Evolutionary conservation across 2,329 filamentous ascomycete genomes (phyloP), one percentile per base, ranked within the genome.

Genomic region (Simplicillium aogashimaense): DNA sequence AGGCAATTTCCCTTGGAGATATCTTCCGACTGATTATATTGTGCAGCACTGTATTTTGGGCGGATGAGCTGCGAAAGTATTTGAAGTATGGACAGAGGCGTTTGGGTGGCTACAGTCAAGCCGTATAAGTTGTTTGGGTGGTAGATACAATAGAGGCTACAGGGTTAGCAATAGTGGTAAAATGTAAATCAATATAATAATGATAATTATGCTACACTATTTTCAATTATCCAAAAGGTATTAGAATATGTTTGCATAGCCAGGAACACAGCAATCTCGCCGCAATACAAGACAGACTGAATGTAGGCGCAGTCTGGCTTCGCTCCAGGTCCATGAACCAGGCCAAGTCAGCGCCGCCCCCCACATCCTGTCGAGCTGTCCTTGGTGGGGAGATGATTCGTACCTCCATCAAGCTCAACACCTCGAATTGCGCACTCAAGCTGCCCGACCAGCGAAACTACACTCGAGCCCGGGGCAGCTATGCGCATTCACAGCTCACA

Each of bases 11-110:
- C 0, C 58, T 89, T 8, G 66, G 73, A 44, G 92, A 98, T 67
- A 61, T 97, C 41, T 53, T 88, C 32, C 67, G 78, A 43, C 66
- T 98, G 50, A 52, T 90, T 20, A 58, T 78, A 35, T 69, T 98
- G 45, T 84, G 89, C 45, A 97, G 89, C 64, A 79, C 76, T 38
- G 92, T 98, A 20, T 94, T 98, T 60, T 97, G 87, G 86, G 88
- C 81, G 11, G 92, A 98, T 60, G 92, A 98, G 65, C 72, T 72
- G 34, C 74, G 92, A 56, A 98, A 98, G 65, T 94, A 82, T 67
- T 75, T 74, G 53, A 74, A 70, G 53, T 75, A 78, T 50, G 70
- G 78, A 37, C 67, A 67, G 53, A 66, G 71, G 59, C 70, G 73
- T 53, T 59, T 76, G 44, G 69, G 69, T n/a, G 74, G 76, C 40